These are phyloP conservation scores for Auricularia sp. DNA, from an alignment of 768 basidiomycete genomes.

Conservation along the genomic window DNA sequence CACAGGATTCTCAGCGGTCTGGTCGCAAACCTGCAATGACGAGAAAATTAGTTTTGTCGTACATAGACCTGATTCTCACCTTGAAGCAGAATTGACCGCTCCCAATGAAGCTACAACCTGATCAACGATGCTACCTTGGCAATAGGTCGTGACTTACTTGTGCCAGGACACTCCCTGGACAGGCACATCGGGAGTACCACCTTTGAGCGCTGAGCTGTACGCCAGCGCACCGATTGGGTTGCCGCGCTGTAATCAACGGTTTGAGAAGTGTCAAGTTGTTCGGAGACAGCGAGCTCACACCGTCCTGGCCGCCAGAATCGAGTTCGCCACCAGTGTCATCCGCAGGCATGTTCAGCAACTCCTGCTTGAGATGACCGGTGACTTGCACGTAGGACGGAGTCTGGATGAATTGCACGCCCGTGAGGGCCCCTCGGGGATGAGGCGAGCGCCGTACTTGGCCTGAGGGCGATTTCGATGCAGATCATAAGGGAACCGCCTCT, in stretches of 20 bases:
- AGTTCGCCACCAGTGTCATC: constrained; percentile 68
- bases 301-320: constrained; percentile 32
- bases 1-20: constrained; percentile 36
- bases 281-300: constrained; percentile 19
- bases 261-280: neutral
- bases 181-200: constrained; percentile 34
- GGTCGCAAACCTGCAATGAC: constrained; percentile 61
- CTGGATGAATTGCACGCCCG: constrained; percentile 50
- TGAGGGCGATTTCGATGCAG: constrained; percentile 31
- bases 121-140: neutral
- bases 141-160: constrained; percentile 33
- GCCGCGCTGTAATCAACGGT: constrained; percentile 41
- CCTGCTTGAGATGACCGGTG: constrained; percentile 57
- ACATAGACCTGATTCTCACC: too few species aligned
- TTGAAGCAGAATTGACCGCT: constrained; percentile 42
- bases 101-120: constrained; percentile 56
- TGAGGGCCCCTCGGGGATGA: constrained; percentile 57
- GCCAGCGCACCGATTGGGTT: constrained; percentile 69
- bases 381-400: constrained; percentile 41
- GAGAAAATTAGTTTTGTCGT: too few species aligned
- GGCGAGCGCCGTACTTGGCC: constrained; percentile 56
- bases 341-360: constrained; percentile 37
- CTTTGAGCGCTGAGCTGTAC: constrained; percentile 36
- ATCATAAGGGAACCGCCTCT: neutral
- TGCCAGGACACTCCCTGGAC: constrained; percentile 34